A percentile compares a stretch with the other conserved stretches of the same genome.
Evolutionary conservation across 2,329 filamentous ascomycete species (phyloP).

Genomic region (Colletotrichum orchidophilum): DNA sequence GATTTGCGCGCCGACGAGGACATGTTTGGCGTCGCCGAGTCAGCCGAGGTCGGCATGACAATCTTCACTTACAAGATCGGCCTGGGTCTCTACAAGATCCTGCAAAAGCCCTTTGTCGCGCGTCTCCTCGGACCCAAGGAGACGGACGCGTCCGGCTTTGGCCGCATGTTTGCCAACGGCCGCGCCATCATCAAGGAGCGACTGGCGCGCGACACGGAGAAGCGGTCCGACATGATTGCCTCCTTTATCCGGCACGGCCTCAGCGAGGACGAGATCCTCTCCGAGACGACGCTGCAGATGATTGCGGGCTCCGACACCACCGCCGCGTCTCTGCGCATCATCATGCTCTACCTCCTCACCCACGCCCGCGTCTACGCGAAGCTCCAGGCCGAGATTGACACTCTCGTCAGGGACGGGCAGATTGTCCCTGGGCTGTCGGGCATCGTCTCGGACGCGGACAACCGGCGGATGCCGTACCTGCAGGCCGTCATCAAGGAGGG

Average conservation of each 20-base stretch:
- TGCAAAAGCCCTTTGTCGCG: conserved; percentile 21
- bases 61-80: conserved; percentile 31
- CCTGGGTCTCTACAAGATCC: conserved; percentile 25
- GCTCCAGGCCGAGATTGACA: conserved; percentile 59
- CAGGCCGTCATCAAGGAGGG: conserved; percentile 67
- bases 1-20: conserved; percentile 56
- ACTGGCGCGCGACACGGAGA: conserved; percentile 21
- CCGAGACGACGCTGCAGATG: conserved; percentile 44
- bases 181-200: conserved; percentile 26
- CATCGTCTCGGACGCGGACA: conserved; percentile 52
- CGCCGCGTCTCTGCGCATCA: conserved; percentile 50
- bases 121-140: conserved; percentile 28
- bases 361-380: conserved; percentile 56
- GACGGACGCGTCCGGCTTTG: conserved; percentile 28
- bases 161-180: conserved; percentile 35
- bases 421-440: conserved; percentile 9
- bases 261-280: conserved; percentile 37
- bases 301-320: conserved; percentile 48
- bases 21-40: conserved; percentile 56
- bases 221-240: conserved; percentile 28
- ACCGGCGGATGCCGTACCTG: conserved; percentile 61
- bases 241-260: conserved; percentile 55
- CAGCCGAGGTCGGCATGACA: conserved; percentile 45
- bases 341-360: conserved; percentile 60
- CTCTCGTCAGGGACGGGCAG: conserved; percentile 31